Percentiles rank a stretch among this genome's conserved stretches.
Conservation (phyloP, 2,329 filamentous ascomycete genomes). For the Nakataea oryzae region DNA sequence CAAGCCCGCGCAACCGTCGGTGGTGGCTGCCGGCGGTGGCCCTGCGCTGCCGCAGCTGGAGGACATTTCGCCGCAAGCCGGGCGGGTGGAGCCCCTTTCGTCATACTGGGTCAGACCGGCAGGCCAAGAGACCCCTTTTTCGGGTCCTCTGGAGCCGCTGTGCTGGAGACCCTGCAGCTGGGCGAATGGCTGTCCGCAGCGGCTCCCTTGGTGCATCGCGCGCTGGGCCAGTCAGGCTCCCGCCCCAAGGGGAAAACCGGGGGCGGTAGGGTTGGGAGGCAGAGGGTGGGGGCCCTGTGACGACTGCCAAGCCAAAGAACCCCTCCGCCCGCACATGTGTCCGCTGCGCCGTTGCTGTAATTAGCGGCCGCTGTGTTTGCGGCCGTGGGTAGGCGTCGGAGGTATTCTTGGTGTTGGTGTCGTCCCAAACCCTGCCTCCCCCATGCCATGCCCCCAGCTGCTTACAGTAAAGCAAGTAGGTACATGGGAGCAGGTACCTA, state of each 20-base stretch:
- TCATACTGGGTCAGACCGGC: neutral
- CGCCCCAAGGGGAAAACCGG: neutral
- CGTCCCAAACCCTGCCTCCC: neutral
- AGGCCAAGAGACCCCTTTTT: neutral
- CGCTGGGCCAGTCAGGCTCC: neutral
- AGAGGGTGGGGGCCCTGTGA: neutral
- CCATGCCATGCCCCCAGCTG: too few relatives aligned
- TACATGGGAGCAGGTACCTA: too few relatives aligned
- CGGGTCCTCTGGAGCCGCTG: neutral
- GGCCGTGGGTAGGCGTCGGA: neutral
- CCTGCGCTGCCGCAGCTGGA: too few relatives aligned
- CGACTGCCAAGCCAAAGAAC: neutral
- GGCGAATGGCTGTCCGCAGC: neutral
- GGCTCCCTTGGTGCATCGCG: neutral
- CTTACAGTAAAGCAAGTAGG: too few relatives aligned
- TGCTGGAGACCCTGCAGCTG: neutral
- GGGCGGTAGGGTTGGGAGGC: too few relatives aligned
- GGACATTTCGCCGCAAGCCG: neutral
- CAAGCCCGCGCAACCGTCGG: neutral
- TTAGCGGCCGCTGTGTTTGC: neutral
- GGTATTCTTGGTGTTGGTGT: neutral
- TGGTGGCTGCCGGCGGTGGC: too few relatives aligned
- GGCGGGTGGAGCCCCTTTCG: neutral
- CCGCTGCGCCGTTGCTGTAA: neutral
- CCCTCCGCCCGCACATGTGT: neutral